These are phyloP conservation scores for Cyberlindnera mycetangii DNA, from an alignment of 805 yeast species.

Conservation along the genomic window DNA sequence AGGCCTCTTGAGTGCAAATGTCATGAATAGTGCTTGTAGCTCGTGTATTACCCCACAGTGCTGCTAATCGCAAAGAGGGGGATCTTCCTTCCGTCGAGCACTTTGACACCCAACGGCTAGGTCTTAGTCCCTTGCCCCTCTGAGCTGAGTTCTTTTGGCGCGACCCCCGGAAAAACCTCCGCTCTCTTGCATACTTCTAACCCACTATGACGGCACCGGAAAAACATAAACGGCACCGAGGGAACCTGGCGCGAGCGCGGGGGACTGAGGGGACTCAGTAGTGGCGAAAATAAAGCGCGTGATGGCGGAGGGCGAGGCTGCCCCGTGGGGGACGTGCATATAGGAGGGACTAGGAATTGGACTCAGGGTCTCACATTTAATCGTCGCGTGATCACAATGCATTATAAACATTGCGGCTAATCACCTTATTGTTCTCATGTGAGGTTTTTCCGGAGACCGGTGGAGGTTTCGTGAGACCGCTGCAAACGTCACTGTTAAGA, in stretches of 20 bases:
- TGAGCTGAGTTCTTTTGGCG: background rate
- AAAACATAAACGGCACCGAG: background rate
- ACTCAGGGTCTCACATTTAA: background rate
- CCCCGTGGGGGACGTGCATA: background rate
- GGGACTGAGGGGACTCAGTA: background rate
- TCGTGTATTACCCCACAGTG: background rate
- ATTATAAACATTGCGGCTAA: background rate
- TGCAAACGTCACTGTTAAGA: too few species aligned
- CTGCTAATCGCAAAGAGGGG: background rate
- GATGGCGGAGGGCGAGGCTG: slow-evolving; percentile 1
- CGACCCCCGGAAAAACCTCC: background rate
- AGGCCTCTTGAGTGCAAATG: background rate
- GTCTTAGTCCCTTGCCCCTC: background rate
- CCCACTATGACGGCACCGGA: background rate
- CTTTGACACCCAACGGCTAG: background rate
- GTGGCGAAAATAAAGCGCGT: background rate
- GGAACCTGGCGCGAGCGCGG: too few species aligned
- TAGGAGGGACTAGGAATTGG: background rate
- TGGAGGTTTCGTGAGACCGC: too few species aligned
- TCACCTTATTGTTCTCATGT: background rate
- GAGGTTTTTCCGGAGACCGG: background rate
- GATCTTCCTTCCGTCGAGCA: too few species aligned
- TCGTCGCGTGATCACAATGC: background rate
- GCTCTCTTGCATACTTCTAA: background rate
- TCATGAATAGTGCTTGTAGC: background rate